Base-by-base conservation (phyloP, 176 grass and related monocot species). In the Coix lacrymajobi region DNA sequence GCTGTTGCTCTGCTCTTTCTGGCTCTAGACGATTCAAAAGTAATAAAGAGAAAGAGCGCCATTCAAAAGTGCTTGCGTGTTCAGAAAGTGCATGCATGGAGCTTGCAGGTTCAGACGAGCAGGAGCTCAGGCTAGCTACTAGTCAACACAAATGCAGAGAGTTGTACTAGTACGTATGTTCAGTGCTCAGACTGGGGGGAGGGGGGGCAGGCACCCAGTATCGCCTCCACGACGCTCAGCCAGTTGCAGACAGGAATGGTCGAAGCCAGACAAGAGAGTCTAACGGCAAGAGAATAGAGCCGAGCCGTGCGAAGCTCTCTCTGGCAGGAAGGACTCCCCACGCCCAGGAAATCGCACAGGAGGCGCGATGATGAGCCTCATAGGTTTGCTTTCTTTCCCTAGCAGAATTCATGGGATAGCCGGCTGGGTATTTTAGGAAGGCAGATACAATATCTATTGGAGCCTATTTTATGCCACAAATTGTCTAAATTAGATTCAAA, bases 191-290 rank as follows among this genome's bases (percentile, higher is more conserved):
- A n/a, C n/a, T n/a, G n/a, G n/a, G n/a, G n/a, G n/a, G n/a, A n/a
- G n/a, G n/a, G n/a, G n/a, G n/a, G n/a, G n/a, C n/a, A n/a, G n/a
- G n/a, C n/a, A n/a, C n/a, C n/a, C n/a, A n/a, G n/a, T n/a, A n/a
- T n/a, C n/a, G n/a, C n/a, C n/a, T n/a, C n/a, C n/a, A n/a, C n/a
- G n/a, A n/a, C n/a, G n/a, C n/a, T n/a, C n/a, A n/a, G n/a, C n/a
- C n/a, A n/a, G 81, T 57, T 83, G 86, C 66, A 56, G 20, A 56
- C 51, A 56, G 17, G 51, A 56, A n/a, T 7, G 20, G 51, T 56
- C 51, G 0, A 56, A 56, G 7, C 19, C 8, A 56, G 51, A n/a
- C 51, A 52, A 52, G 51, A 56, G 51, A 56, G 7, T 56, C 51
- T 56, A n/a, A 20, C 8, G 3, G 20, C 20, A 0, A 8, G 51